Conservation (phyloP, 75 land plant genomes). For the Cunninghamia lanceolata region DNA sequence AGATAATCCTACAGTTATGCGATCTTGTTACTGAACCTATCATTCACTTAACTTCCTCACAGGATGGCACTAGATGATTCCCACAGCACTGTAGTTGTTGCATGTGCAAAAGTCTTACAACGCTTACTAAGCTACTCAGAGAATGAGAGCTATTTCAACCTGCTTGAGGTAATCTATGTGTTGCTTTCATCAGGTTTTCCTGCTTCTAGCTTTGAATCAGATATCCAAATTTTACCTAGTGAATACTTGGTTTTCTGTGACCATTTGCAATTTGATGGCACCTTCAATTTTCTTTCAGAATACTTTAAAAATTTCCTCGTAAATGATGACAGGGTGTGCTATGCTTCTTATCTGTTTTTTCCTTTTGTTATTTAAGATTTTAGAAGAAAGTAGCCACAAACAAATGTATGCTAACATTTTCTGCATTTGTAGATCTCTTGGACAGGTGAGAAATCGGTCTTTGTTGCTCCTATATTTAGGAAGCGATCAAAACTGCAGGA, state of each 20-base stretch:
- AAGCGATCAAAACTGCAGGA: conserved; percentile 55
- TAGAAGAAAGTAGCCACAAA: neutral
- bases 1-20: neutral
- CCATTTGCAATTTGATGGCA: neutral
- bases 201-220: neutral
- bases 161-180: conserved; percentile 50
- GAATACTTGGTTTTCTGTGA: neutral
- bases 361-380: neutral
- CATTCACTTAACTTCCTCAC: conserved; percentile 3
- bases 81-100: conserved; percentile 74
- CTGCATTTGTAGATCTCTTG: conserved; percentile 44
- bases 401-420: conserved; percentile 3
- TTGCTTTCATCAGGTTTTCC: neutral
- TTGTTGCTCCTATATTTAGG: conserved; percentile 89
- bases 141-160: conserved; percentile 64
- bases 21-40: neutral
- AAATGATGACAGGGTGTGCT: neutral
- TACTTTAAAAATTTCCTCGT: neutral
- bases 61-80: conserved; percentile 96
- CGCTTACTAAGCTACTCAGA: conserved; percentile 59
- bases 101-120: conserved; percentile 78
- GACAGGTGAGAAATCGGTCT: conserved; percentile 29
- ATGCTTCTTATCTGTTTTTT: neutral
- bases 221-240: neutral
- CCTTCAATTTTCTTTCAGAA: neutral